A percentile compares a stretch with the other conserved stretches of the same genome.
Evolutionary conservation across 2,329 filamentous ascomycete species (phyloP).

Genomic region (Penicillium sp.): DNA sequence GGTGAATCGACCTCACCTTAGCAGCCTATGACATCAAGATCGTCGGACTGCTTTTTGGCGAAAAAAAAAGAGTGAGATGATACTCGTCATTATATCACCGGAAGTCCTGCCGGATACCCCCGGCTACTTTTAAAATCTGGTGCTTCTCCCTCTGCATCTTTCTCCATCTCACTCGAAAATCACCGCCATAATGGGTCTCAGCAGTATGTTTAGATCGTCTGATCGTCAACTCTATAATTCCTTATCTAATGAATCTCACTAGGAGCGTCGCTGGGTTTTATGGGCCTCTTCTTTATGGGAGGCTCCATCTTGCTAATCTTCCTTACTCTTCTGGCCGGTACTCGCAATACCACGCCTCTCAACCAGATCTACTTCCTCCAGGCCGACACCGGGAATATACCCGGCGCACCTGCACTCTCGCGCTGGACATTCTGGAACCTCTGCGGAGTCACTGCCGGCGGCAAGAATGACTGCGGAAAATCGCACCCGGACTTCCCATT

Average conservation of each 20-base stretch:
- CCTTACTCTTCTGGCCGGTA: slow-evolving; percentile 66
- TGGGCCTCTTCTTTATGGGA: slow-evolving; percentile 64
- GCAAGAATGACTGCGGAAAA: slow-evolving; percentile 64
- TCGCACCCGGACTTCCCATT: slow-evolving; percentile 67
- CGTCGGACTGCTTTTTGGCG: slow-evolving; percentile 6
- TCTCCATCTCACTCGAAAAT: slow-evolving; percentile 2
- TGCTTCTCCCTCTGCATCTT: neutral
- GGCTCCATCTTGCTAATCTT: slow-evolving; percentile 65
- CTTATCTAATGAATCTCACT: slow-evolving; percentile 7
- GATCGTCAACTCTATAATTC: slow-evolving; percentile 1
- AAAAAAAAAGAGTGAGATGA: slow-evolving; percentile 1
- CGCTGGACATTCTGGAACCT: slow-evolving; percentile 93
- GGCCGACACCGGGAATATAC: slow-evolving; percentile 73
- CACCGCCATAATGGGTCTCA: slow-evolving; percentile 26
- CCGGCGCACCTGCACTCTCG: slow-evolving; percentile 65
- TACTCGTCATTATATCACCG: slow-evolving; percentile 29
- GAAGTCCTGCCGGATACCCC: slow-evolving; percentile 17
- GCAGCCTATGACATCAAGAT: slow-evolving; percentile 36
- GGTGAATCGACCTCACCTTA: slow-evolving; percentile 2
- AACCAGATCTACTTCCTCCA: slow-evolving; percentile 83
- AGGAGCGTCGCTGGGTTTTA: slow-evolving; percentile 59
- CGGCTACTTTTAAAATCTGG: slow-evolving; percentile 12
- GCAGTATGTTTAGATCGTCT: slow-evolving; percentile 31
- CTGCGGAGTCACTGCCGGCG: slow-evolving; percentile 62
- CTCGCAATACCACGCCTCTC: slow-evolving; percentile 58